These are phyloP conservation scores for Galerina marginata DNA, from an alignment of 768 basidiomycete genomes.

Conservation along the genomic window DNA sequence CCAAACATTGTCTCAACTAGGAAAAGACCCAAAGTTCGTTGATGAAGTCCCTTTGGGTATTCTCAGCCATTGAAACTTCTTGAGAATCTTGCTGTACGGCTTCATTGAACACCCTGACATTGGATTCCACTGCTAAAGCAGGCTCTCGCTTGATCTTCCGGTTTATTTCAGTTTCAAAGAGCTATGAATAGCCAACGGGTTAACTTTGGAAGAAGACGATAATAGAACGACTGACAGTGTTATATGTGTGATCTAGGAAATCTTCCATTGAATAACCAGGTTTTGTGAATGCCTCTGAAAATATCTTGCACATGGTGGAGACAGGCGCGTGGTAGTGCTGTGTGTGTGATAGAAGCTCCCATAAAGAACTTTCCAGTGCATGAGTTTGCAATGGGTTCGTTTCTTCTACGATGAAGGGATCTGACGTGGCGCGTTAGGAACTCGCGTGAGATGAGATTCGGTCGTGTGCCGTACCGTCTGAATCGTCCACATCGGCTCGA, in stretches of 20 bases:
- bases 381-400: slow-evolving; percentile 75
- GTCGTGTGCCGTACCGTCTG: slow-evolving; percentile 35
- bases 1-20: background rate
- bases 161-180: slow-evolving; percentile 84
- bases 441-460: background rate
- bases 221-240: slow-evolving; percentile 56
- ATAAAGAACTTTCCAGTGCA: slow-evolving; percentile 87
- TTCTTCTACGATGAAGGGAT: slow-evolving; percentile 75
- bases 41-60: slow-evolving; percentile 11
- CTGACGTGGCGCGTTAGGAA: slow-evolving; percentile 24
- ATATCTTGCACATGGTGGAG: slow-evolving; percentile 87
- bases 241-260: slow-evolving; percentile 93
- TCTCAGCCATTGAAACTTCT: background rate
- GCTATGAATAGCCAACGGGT: slow-evolving; percentile 44
- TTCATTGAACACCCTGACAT: slow-evolving; percentile 32
- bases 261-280: slow-evolving; percentile 91
- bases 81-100: slow-evolving; percentile 2
- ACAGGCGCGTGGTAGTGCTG: slow-evolving; percentile 86
- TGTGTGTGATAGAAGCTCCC: slow-evolving; percentile 86
- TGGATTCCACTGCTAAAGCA: slow-evolving; percentile 51
- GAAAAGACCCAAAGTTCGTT: slow-evolving; percentile 19
- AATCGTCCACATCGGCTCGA: slow-evolving; percentile 48
- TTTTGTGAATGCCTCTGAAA: slow-evolving; percentile 94
- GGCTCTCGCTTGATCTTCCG: slow-evolving; percentile 84
- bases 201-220: background rate